These are phyloP conservation scores for Hansenula sp. DNA, from an alignment of 1,139 yeast genomes.

Conservation along the genomic window DNA sequence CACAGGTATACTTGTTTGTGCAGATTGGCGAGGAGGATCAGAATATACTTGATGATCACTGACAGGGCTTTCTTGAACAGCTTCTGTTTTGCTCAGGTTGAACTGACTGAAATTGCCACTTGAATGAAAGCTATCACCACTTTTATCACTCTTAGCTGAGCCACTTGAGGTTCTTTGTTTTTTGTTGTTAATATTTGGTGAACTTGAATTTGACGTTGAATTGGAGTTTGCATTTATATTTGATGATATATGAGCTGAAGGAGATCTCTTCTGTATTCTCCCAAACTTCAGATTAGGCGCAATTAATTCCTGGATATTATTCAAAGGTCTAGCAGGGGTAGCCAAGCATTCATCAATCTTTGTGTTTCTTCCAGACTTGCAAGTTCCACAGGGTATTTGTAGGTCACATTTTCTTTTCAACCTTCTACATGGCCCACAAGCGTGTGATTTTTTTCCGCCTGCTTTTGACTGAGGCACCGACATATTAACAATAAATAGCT, in stretches of 20 bases:
- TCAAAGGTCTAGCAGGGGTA: slow-evolving; percentile 13
- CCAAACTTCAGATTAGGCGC: slow-evolving; percentile 13
- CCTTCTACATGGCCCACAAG: slow-evolving; percentile 19
- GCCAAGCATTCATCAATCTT: slow-evolving; percentile 14
- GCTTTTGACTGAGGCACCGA: slow-evolving; percentile 3
- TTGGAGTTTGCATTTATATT: not conserved
- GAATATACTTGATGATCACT: not conserved
- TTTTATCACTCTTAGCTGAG: not conserved
- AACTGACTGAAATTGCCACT: slow-evolving; percentile 2
- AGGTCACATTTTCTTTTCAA: slow-evolving; percentile 16
- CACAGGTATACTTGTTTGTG: not conserved
- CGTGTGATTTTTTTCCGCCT: slow-evolving; percentile 19
- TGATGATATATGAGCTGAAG: slow-evolving; percentile 1
- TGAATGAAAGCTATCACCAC: not conserved
- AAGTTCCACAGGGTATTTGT: slow-evolving; percentile 16
- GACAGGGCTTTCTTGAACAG: not conserved
- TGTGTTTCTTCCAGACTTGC: slow-evolving; percentile 13
- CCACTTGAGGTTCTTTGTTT: not conserved
- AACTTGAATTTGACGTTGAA: not conserved
- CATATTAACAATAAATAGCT: not conserved
- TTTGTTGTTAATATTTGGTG: not conserved
- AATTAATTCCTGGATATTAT: slow-evolving; percentile 8
- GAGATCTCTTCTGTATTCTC: slow-evolving; percentile 5
- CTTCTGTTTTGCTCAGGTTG: slow-evolving; percentile 2
- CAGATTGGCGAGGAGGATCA: not conserved